These are phyloP conservation scores for Magnusiomyces fungicola DNA, from an alignment of 1,139 yeast species.

Conservation along the genomic window DNA sequence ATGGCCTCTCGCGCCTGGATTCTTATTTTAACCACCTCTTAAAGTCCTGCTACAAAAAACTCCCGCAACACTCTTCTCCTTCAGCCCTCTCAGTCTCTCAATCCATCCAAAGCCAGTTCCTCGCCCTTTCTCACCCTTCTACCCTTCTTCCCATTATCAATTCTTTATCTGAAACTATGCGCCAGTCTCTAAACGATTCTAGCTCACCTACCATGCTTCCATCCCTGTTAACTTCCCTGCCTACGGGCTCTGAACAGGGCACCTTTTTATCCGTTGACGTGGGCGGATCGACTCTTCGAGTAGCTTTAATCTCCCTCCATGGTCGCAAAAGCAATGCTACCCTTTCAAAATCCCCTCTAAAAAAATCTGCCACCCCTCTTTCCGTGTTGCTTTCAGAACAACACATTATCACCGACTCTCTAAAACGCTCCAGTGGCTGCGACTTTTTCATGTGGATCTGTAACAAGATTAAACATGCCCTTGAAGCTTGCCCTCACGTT, in stretches of 20 bases:
- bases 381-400: constrained; percentile 24
- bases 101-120: not conserved
- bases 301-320: constrained; percentile 62
- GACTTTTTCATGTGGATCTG: constrained; percentile 50
- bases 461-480: constrained; percentile 50
- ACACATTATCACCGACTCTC: constrained; percentile 19
- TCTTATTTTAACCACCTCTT: not conserved
- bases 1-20: no score
- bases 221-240: constrained; percentile 62
- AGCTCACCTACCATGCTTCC: constrained; percentile 52
- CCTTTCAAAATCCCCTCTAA: constrained; percentile 38
- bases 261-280: constrained; percentile 69
- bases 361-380: constrained; percentile 33
- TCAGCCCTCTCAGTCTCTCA: not conserved
- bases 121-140: constrained; percentile 6
- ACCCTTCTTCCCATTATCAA: constrained; percentile 18
- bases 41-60: not conserved
- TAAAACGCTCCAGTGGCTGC: constrained; percentile 41
- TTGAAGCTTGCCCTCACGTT: constrained; percentile 40
- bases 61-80: not conserved
- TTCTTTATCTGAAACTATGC: constrained; percentile 15
- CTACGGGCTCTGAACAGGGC: constrained; percentile 73
- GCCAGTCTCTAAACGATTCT: constrained; percentile 13
- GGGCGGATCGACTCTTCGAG: constrained; percentile 65
- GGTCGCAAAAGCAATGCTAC: constrained; percentile 46